phyloP scores from a whole-genome alignment of 176 grass and related monocot genomes.

The Urochloa ruziziensis region DNA sequence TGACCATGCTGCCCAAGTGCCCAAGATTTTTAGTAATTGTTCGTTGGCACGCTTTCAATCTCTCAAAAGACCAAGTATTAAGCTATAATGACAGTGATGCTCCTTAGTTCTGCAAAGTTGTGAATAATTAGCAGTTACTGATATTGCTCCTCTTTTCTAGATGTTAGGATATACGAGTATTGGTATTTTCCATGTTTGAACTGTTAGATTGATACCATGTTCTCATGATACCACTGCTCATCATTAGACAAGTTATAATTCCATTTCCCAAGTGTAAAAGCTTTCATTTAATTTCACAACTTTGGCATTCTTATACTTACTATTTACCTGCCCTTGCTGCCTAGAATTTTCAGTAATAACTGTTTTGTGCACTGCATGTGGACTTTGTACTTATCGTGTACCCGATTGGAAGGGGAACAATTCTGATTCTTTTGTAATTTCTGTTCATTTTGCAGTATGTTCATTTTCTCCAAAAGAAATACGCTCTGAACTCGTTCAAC shows the following conservation, averaged over 20 bases:
- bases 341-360: neutral
- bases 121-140: neutral
- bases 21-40: neutral
- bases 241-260: neutral
- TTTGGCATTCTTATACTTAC: neutral
- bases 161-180: neutral
- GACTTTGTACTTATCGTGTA: neutral
- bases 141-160: neutral
- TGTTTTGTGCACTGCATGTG: neutral
- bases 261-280: neutral
- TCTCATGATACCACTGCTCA: neutral
- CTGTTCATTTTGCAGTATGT: constrained; percentile 53
- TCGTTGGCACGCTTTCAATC: too few relatives aligned
- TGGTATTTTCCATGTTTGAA: neutral
- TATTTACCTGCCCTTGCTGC: neutral
- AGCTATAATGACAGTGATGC: too few relatives aligned
- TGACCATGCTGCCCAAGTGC: neutral
- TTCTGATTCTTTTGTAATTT: constrained; percentile 31
- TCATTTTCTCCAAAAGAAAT: constrained; percentile 77
- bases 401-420: neutral
- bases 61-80: too few relatives aligned
- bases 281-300: neutral
- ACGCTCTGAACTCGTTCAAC: constrained; percentile 82
- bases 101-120: neutral
- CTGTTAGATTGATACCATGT: neutral